Conservation (phyloP, 1,284 basidiomycete genomes). For the Paramarasmius palmivorus region DNA sequence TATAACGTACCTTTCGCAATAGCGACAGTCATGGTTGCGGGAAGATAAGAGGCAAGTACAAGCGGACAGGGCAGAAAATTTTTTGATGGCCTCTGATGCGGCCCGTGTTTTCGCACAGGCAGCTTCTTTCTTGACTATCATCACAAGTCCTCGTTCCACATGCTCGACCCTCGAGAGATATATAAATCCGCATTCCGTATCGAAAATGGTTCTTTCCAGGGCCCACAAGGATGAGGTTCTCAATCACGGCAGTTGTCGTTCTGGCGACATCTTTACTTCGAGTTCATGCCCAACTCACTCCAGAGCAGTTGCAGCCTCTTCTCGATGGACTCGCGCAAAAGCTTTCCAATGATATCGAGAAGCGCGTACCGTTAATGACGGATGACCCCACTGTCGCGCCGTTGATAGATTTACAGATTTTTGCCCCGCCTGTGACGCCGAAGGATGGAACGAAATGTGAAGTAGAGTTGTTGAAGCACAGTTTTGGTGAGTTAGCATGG, state of each 20-base stretch:
- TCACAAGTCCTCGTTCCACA: too few species aligned
- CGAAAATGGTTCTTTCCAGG: neutral
- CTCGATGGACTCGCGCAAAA: conserved; percentile 21
- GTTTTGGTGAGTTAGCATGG: conserved; percentile 23
- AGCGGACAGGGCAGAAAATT: neutral
- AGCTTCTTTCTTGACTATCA: too few species aligned
- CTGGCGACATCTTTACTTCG: neutral
- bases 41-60: neutral
- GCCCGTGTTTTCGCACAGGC: too few species aligned
- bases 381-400: conserved; percentile 33
- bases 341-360: conserved; percentile 19
- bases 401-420: conserved; percentile 41
- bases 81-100: too few species aligned
- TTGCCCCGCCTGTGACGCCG: conserved; percentile 39
- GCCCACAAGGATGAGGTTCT: neutral
- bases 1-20: neutral
- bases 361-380: conserved; percentile 35
- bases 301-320: conserved; percentile 24
- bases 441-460: conserved; percentile 32
- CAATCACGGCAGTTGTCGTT: neutral
- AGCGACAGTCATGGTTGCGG: neutral
- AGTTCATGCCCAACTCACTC: conserved; percentile 21
- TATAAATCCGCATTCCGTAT: neutral
- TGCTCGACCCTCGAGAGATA: too few species aligned
- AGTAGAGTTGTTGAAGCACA: conserved; percentile 34